Base-by-base conservation (phyloP, 306 rosid species). In the Quercus parvula region DNA sequence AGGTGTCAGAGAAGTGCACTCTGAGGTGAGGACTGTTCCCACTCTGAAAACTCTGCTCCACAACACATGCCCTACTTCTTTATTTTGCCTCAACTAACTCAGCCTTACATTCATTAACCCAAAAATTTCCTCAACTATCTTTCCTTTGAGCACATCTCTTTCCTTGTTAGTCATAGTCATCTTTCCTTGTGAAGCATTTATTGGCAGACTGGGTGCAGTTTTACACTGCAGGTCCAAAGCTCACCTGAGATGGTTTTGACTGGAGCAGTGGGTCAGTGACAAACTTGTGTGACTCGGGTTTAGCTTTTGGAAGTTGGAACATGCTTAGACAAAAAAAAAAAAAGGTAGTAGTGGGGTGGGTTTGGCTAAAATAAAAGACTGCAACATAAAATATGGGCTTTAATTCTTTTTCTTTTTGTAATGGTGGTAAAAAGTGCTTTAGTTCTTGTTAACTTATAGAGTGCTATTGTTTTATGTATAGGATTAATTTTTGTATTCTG, bases 1-100 rank as follows among this genome's bases (percentile, higher is more conserved):
- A 13, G 46, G 49, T 79, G 91, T 85, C 93, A 89, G 93, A 81
- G 84, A 85, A 88, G 86, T 88, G 96, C 96, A 87, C 89, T 84
- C 88, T 86, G 85, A 87, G 89, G 87, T 80, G 84, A 82, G 77
- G 81, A 85, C 88, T 90, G 88, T 90, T 86, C 81, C 75, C 86
- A 87, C 73, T 31, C 90, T 84, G 89, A 77, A 85, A 85, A 13
- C 85, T 77, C 90, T 89, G 94, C 77, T 87, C 83, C 89, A 88
- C 54, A 84, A 91, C 96, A 90, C 92, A 84, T 88, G 96, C 91
- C 81, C 52, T 69, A 51, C 73, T 76, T 71, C 84, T 83, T 87
- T 81, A 52, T 77, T 78, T 77, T 86, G 81, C 77, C 85, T 78
- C 86, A 90, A 90, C 88, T 77, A 81, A 86, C 88, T 85, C 78